Percentiles rank a stretch among this genome's conserved stretches.
phyloP scores from a whole-genome alignment of 495 filamentous ascomycete species.

The Talaromyces stipitatus region DNA sequence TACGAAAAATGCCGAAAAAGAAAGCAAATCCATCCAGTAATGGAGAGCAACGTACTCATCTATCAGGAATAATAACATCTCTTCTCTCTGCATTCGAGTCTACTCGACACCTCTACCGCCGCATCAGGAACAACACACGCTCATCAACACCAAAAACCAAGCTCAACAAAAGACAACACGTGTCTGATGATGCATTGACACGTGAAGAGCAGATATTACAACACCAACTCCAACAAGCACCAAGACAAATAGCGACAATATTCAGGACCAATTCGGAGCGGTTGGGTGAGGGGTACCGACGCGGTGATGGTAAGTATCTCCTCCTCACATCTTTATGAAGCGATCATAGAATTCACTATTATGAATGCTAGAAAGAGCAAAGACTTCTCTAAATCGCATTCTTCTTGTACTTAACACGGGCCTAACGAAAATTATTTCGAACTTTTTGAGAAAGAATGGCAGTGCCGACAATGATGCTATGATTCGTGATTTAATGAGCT shows the following conservation, averaged over 20 bases:
- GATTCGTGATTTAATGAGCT: background rate
- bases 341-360: background rate
- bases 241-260: background rate
- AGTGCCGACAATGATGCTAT: background rate
- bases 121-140: background rate
- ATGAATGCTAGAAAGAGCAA: background rate
- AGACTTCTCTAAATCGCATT: background rate
- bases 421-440: background rate
- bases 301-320: background rate
- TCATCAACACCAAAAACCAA: background rate
- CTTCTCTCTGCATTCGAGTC: conserved; percentile 2
- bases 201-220: background rate
- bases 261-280: background rate
- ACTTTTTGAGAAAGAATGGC: background rate
- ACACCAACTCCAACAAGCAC: background rate
- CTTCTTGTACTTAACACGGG: conserved; percentile 1
- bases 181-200: background rate
- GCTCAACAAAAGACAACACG: background rate
- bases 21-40: background rate
- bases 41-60: background rate
- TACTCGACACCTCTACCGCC: background rate
- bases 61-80: background rate
- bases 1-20: background rate
- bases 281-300: background rate
- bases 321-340: background rate